Conservation (phyloP, 192 early-diverging fungal genomes). For the Paraglomus occultum region DNA sequence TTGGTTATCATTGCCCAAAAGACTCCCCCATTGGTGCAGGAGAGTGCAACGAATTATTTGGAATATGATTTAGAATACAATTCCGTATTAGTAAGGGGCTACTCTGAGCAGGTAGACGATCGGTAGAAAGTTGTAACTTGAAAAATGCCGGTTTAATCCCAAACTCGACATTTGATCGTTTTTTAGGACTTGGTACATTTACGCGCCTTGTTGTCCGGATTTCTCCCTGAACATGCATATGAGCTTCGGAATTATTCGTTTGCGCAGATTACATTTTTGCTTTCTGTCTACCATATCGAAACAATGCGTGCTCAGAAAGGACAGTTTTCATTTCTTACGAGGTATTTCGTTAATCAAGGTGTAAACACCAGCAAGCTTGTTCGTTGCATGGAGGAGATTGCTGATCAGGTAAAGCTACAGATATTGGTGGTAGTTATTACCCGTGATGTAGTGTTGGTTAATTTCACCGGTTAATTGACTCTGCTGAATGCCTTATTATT, state of each 20-base stretch:
- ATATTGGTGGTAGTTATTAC: conserved; percentile 6
- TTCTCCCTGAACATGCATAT: conserved; percentile 53
- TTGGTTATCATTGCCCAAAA: conserved; percentile 75
- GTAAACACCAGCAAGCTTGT: conserved; percentile 74
- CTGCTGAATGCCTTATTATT: conserved; percentile 4
- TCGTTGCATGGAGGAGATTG: conserved; percentile 74
- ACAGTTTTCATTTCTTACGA: conserved; percentile 67
- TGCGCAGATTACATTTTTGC: conserved; percentile 74
- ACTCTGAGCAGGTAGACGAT: conserved; percentile 42
- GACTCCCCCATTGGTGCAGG: conserved; percentile 80
- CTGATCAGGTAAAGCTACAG: conserved; percentile 47
- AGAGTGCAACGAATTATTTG: conserved; percentile 68
- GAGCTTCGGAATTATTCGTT: conserved; percentile 65
- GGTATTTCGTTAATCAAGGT: conserved; percentile 86
- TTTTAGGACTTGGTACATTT: conserved; percentile 55
- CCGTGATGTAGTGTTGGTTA: conserved; percentile 22
- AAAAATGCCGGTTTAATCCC: background rate
- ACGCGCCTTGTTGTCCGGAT: conserved; percentile 51
- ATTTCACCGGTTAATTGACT: too few relatives aligned
- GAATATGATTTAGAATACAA: conserved; percentile 86
- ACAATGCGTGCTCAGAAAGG: conserved; percentile 67
- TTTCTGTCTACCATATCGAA: conserved; percentile 84
- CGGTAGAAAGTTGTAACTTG: too few relatives aligned
- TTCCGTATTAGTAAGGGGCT: conserved; percentile 70
- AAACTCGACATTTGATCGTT: conserved; percentile 29